Evolutionary conservation across 352 stramenopile species (phyloP).

Genomic region (Phytophthora pseudosyringae): DNA sequence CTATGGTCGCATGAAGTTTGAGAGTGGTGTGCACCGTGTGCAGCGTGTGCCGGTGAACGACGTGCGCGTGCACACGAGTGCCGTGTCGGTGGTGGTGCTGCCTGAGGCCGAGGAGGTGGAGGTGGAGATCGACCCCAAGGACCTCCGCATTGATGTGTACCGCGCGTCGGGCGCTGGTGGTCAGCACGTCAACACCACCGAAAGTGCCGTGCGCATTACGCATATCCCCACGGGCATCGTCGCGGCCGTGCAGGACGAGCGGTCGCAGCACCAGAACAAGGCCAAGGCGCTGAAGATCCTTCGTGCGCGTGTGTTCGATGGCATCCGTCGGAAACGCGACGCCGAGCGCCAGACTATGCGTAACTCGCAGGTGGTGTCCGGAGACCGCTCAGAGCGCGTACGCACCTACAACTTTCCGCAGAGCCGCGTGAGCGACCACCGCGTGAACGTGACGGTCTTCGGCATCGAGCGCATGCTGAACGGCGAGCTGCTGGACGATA

Average conservation of each 20-base stretch:
- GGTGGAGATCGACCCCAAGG: constrained; percentile 92
- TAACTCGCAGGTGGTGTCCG: constrained; percentile 93
- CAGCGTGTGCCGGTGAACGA: constrained; percentile 98
- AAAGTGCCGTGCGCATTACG: constrained; percentile 96
- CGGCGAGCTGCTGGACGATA: constrained; percentile 90
- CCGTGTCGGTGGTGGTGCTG: constrained; percentile 97
- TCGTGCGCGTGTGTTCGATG: constrained; percentile 95
- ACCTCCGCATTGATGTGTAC: constrained; percentile 98
- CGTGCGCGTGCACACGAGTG: constrained; percentile 97
- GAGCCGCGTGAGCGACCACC: constrained; percentile 96
- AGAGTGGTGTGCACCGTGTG: constrained; percentile 98
- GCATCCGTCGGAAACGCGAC: constrained; percentile 81
- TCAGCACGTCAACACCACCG: constrained; percentile 99
- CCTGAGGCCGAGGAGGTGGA: constrained; percentile 90
- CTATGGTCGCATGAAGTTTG: constrained; percentile 98
- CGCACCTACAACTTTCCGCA: constrained; percentile 99
- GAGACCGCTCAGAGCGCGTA: constrained; percentile 96
- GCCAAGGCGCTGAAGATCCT: constrained; percentile 98
- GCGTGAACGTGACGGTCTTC: constrained; percentile 90
- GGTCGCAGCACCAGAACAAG: constrained; percentile 98
- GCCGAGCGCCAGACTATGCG: constrained; percentile 68
- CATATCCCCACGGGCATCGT: constrained; percentile 97
- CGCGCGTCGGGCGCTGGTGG: constrained; percentile 95
- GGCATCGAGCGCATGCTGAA: constrained; percentile 92
- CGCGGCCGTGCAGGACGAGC: constrained; percentile 93